Conservation (phyloP, 2,329 filamentous ascomycete genomes). For the Alternaria sp. region DNA sequence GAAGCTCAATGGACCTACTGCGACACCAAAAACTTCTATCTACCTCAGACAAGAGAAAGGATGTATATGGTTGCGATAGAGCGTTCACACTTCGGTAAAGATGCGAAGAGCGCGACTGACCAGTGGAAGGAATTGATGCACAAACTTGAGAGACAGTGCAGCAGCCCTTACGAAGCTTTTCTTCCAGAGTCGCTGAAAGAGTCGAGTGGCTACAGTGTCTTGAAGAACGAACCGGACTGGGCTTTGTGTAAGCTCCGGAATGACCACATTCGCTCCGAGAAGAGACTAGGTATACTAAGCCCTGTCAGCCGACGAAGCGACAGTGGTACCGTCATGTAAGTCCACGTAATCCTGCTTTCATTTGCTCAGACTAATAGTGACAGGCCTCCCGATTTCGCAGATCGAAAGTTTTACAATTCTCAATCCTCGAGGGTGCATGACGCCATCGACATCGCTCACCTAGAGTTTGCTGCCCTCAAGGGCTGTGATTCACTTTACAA, state of each 20-base stretch:
- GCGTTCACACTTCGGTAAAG: conserved; percentile 21
- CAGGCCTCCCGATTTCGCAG: conserved; percentile 62
- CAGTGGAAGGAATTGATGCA: conserved; percentile 57
- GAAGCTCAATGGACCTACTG: conserved; percentile 56
- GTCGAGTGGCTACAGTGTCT: conserved; percentile 49
- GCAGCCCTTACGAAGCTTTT: conserved; percentile 67
- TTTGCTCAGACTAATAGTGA: neutral
- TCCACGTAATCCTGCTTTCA: no score
- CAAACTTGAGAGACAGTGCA: conserved; percentile 62
- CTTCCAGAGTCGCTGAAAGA: conserved; percentile 62
- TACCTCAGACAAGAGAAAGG: conserved; percentile 68
- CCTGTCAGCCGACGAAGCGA: conserved; percentile 67
- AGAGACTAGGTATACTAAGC: conserved; percentile 60
- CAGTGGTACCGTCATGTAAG: conserved; percentile 54
- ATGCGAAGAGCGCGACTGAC: conserved; percentile 14
- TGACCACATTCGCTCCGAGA: conserved; percentile 57
- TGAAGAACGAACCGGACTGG: conserved; percentile 56
- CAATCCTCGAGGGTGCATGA: conserved; percentile 69
- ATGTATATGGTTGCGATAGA: conserved; percentile 58
- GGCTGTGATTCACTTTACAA: conserved; percentile 66
- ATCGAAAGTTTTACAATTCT: conserved; percentile 56
- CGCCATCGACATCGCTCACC: conserved; percentile 66
- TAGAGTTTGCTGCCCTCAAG: conserved; percentile 54
- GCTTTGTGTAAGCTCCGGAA: conserved; percentile 66
- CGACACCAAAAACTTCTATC: conserved; percentile 74